A percentile compares a stretch with the other conserved stretches of the same genome.
phyloP scores from a whole-genome alignment of 345 rosid species.

The Aquilaria yunnanensis region DNA sequence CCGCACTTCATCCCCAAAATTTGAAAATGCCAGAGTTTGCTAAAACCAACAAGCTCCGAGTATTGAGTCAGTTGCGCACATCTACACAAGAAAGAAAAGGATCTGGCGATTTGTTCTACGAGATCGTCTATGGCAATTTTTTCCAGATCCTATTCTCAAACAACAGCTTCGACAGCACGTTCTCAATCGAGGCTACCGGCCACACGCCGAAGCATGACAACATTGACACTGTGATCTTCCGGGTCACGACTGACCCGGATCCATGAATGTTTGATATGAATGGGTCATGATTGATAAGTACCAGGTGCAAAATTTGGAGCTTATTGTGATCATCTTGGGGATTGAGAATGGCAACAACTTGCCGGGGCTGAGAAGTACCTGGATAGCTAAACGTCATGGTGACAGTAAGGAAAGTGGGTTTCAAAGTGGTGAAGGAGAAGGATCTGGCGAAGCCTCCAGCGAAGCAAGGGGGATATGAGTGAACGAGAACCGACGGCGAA shows the following conservation, averaged over 20 bases:
- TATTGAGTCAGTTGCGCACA: conserved; percentile 60
- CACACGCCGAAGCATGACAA: conserved; percentile 94
- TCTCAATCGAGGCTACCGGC: conserved; percentile 94
- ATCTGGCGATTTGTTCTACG: conserved; percentile 57
- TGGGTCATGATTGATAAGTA: conserved; percentile 89
- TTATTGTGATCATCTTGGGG: conserved; percentile 73
- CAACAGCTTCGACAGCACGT: conserved; percentile 83
- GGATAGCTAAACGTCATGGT: conserved; percentile 36
- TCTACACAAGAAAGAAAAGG: conserved; percentile 80
- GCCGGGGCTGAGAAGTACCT: conserved; percentile 63
- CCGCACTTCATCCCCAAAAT: too few relatives aligned
- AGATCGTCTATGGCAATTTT: conserved; percentile 88
- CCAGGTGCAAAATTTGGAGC: conserved; percentile 33
- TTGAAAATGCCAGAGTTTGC: too few relatives aligned
- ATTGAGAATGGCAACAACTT: conserved; percentile 88
- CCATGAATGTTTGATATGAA: conserved; percentile 69
- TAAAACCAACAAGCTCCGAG: too few relatives aligned
- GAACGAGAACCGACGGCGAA: too few relatives aligned
- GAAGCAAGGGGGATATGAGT: conserved; percentile 8
- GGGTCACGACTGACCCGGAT: conserved; percentile 78
- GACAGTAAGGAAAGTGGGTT: conserved; percentile 71
- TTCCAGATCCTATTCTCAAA: conserved; percentile 82
- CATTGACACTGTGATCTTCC: conserved; percentile 66
- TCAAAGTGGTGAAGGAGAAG: conserved; percentile 73
- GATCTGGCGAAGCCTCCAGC: conserved; percentile 85